Base-by-base conservation (phyloP, 1,284 basidiomycete genomes). In the Pyrrhoderma noxium region DNA sequence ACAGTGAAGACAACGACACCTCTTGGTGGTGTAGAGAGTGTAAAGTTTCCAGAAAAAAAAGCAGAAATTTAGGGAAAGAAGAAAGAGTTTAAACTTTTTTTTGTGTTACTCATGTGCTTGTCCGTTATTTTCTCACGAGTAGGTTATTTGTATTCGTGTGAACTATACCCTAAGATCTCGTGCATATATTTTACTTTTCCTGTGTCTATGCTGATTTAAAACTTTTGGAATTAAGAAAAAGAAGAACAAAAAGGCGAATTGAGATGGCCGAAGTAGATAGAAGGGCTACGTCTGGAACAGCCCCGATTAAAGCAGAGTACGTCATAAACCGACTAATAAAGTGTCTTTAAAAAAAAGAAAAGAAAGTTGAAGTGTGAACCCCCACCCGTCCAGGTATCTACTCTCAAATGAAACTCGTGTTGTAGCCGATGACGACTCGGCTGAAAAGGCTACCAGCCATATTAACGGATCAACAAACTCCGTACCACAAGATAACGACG, bases 261-360 rank as follows among this genome's bases (percentile, higher is more conserved):
- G 11, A 5, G 7, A 31, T 31, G 27, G 11, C 27, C 11, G 27
- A 31, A 11, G 11, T 31, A 31, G 27, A 31, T 5, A 31, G 27
- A 31, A 31, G 27, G 27, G 27, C 5, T n/a, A 37, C 44, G 21
- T 65, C 74, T 22, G 86, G 85, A 43, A 85, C 80, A 8, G 89
- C 87, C 0, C 79, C 80, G 2, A 73, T 93, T 58, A 92, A 89
- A 66, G 59, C 76, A 59, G 83, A 89, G 89, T 91, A 64, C 23
- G 16, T 40, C n/a, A 7, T 14, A 45, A 35, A 37, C 16, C 8
- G 9, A n/a, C 18, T 2, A 38, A 38, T 13, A n/a, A n/a, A n/a
- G n/a, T n/a, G n/a, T 39, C 25, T 21, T n/a, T 14, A 16, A 37
- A 3, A 34, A n/a, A 19, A 8, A 34, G 13, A 37, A 37, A 3